Base-by-base conservation (phyloP, 2,329 filamentous ascomycete genomes). In the Thielaviopsis cerberus region DNA sequence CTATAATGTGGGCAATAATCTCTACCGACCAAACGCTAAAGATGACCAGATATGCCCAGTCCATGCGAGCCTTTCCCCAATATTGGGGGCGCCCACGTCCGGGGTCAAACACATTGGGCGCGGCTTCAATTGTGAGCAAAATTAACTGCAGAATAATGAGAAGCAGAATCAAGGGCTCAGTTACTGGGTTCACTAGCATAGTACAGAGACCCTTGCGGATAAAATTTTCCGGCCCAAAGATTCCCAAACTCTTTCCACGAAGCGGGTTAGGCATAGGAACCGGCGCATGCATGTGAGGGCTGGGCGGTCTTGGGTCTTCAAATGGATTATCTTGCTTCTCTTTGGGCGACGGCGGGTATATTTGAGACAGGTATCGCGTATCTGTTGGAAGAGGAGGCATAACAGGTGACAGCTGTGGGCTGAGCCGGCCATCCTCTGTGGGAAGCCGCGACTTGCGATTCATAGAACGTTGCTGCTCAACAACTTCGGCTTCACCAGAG, bases 11-110 rank as follows among this genome's bases (percentile, higher is more conserved):
- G 61, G 87, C 82, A 58, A 85, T 73, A 37, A 94, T 77, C 69
- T 98, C 94, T 23, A 94, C 66, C 0, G 90, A 95, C 68, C 97
- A 98, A 54, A 98, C 79, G 59, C 85, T 74, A 68, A 98, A 98
- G 5, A 98, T 80, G 1, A 70, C 81, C 51, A 97, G 76, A 59
- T 97, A 79, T 24, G 84, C 82, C 76, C 83, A 94, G 68, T 96
- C 88, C 61, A 88, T 85, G 65, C 74, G 74, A 10, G 74, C 74
- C 25, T 73, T 72, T 3, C 87, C 86, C 84, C 88, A 96, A 54
- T 69, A 69, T 1, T 73, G 68, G 1, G 79, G 78, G 7, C 84
- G 77, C 5, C 74, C 75, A 63, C 86, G 73, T 7, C 80, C 78
- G 25, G 80, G 67, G 1, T 75, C 72, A 64, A 81, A 85, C 1